Percentiles rank a stretch among this genome's conserved stretches.
phyloP scores from a whole-genome alignment of 2,329 filamentous ascomycete species.

The Botrytis elliptica region DNA sequence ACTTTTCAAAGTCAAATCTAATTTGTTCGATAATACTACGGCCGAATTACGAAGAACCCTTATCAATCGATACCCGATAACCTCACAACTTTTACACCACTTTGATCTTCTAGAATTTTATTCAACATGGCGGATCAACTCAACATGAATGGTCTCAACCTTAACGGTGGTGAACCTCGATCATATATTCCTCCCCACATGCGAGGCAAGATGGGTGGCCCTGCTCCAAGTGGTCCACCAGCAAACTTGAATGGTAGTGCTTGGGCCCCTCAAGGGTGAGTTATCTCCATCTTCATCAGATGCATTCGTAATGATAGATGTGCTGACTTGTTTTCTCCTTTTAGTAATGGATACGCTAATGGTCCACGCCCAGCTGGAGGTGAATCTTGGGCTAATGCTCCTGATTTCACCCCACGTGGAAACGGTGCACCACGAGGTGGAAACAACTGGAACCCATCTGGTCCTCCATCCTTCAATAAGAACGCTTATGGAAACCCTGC shows the following conservation, averaged over 20 bases:
- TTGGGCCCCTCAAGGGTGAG: constrained; percentile 57
- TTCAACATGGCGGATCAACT: constrained; percentile 77
- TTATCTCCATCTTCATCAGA: constrained; percentile 24
- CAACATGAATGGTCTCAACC: constrained; percentile 73
- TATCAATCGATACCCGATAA: constrained; percentile 16
- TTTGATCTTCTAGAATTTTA: constrained; percentile 19
- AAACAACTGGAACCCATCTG: constrained; percentile 41
- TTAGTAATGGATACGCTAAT: constrained; percentile 49
- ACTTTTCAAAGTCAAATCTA: constrained; percentile 2
- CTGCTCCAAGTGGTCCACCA: constrained; percentile 28
- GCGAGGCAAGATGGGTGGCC: constrained; percentile 55
- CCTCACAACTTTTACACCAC: constrained; percentile 24
- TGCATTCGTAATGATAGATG: neutral
- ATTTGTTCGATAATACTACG: constrained; percentile 24
- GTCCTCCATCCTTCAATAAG: constrained; percentile 46
- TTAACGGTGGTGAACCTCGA: constrained; percentile 56
- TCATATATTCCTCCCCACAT: constrained; percentile 87
- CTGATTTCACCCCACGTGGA: constrained; percentile 41
- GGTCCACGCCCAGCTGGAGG: constrained; percentile 33
- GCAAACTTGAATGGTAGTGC: constrained; percentile 59
- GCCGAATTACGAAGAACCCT: constrained; percentile 13
- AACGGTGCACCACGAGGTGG: constrained; percentile 38
- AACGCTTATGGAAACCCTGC: constrained; percentile 53
- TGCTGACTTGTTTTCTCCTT: constrained; percentile 35
- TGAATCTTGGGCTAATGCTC: constrained; percentile 40